Conservation (phyloP, 345 rosid genomes). For the Camelina neglecta region DNA sequence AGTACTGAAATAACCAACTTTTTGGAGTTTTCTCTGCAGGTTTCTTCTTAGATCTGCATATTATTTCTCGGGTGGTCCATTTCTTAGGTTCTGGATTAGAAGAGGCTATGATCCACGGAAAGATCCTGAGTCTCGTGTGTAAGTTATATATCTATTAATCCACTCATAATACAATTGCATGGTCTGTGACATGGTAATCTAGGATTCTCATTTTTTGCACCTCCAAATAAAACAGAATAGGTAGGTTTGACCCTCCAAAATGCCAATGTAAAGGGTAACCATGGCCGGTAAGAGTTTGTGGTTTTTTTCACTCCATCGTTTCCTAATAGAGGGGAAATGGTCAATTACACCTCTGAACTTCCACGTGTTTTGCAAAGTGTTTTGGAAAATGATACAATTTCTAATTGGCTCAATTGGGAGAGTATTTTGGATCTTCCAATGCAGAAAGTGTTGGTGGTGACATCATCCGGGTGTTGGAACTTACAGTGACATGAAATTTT, state of each 20-base stretch:
- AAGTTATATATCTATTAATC: conserved; percentile 43
- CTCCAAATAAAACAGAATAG: not conserved
- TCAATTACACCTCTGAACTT: not conserved
- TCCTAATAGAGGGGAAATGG: too few species aligned
- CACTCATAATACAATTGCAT: conserved; percentile 22
- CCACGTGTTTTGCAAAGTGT: not conserved
- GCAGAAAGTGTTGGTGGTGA: not conserved
- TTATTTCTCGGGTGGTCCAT: conserved; percentile 93
- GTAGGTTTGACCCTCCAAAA: not conserved
- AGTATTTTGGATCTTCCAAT: conserved; percentile 10
- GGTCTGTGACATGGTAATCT: not conserved
- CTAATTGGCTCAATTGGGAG: not conserved
- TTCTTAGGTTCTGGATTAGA: conserved; percentile 87
- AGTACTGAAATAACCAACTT: conserved; percentile 18
- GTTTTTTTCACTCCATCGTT: too few species aligned
- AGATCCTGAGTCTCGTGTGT: conserved; percentile 97
- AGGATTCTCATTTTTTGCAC: conserved; percentile 5
- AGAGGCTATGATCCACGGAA: conserved; percentile 98
- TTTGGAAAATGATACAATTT: conserved; percentile 6
- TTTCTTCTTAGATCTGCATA: conserved; percentile 83
- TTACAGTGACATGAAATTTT: not conserved
- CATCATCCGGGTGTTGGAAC: not conserved
- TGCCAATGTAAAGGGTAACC: too few species aligned
- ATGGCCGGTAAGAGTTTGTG: too few species aligned
- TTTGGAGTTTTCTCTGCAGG: conserved; percentile 50